Base-by-base conservation (phyloP, 2,329 filamentous ascomycete species). In the Amauroascus verrucosus region DNA sequence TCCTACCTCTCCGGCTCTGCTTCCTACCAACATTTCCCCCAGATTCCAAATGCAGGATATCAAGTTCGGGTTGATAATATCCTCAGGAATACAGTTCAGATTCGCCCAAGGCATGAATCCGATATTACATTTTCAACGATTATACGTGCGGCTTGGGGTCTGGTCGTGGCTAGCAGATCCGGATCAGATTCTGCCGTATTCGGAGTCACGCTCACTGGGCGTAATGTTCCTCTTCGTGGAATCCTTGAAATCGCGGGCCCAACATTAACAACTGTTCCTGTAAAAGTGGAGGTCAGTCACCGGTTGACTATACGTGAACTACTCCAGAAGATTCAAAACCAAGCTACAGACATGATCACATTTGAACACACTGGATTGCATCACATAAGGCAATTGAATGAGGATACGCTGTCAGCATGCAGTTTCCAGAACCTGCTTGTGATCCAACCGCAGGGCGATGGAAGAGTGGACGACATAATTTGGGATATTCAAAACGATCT, bases 261-360 rank as follows among this genome's bases (percentile, higher is more conserved):
- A 3, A 65, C 68, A 0, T 63, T 73, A 26, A 64, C 70, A 2
- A 71, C 72, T 4, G 65, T 73, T 6, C 73, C 73, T 8, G 61
- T 71, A 9, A 62, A 71, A 22, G 49, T 73, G 6, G 60, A 59
- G 18, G 55, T 73, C 5, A 56, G 70, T 53, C 57, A 62, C 4
- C 16, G 57, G 41, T 59, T 65, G 37, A 68, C 64, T 18, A 64
- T 70, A 9, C 1, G 60, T 65, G 22, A 43, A 43, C 22, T 81
- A 76, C 54, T 66, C 84, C 4, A 70, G 75, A 64, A 67, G 2
- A 71, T 83, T 4, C 79, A 82, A 37, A 66, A 75, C 22, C 72
- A 75, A 51, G 75, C 56, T 75, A 77, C 80, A 63, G 65, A 78
- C 35, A 68, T 81, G 54, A 79, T 82, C 73, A 79, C 80, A 58